A percentile compares a stretch with the other conserved stretches of the same genome.
These are phyloP conservation scores for Cladobotryum mycophilum DNA, from an alignment of 2,329 filamentous ascomycete genomes.

Conservation along the genomic window DNA sequence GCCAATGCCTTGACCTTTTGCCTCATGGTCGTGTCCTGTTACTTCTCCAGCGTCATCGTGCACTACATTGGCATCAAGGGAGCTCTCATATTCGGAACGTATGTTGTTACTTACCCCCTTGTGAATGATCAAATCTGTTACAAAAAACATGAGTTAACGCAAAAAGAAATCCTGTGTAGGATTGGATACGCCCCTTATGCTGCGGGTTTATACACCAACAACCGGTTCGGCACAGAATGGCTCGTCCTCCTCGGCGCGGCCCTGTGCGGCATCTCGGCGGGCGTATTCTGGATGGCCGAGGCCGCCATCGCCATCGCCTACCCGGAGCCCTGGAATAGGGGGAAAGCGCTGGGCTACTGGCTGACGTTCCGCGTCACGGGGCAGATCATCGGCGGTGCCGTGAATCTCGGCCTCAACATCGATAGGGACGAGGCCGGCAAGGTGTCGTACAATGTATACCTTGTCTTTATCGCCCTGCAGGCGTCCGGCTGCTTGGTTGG, in stretches of 20 bases:
- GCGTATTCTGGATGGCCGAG: conserved; percentile 71
- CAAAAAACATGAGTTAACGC: not conserved
- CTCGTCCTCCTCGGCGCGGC: conserved; percentile 62
- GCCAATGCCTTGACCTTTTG: conserved; percentile 68
- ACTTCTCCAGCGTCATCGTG: conserved; percentile 57
- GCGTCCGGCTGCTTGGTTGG: conserved; percentile 58
- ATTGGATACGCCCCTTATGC: conserved; percentile 66
- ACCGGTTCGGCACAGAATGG: conserved; percentile 63
- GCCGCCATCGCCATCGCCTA: conserved; percentile 68
- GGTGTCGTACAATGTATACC: conserved; percentile 62
- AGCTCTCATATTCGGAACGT: conserved; percentile 64
- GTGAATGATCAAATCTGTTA: too few species aligned
- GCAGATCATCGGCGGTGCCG: conserved; percentile 65
- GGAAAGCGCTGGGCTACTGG: conserved; percentile 63
- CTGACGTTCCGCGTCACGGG: conserved; percentile 52
- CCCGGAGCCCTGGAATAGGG: conserved; percentile 62
- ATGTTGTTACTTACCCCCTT: conserved; percentile 20
- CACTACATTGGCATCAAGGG: conserved; percentile 65
- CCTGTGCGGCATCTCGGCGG: conserved; percentile 62
- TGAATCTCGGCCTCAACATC: conserved; percentile 62
- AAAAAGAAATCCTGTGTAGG: conserved; percentile 18
- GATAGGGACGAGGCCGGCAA: conserved; percentile 51
- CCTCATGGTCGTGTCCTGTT: conserved; percentile 66
- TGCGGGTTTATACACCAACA: conserved; percentile 66
- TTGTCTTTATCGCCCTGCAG: conserved; percentile 66